These are phyloP conservation scores for Fusarium illudens DNA, from an alignment of 2,329 filamentous ascomycete genomes.

Conservation along the genomic window DNA sequence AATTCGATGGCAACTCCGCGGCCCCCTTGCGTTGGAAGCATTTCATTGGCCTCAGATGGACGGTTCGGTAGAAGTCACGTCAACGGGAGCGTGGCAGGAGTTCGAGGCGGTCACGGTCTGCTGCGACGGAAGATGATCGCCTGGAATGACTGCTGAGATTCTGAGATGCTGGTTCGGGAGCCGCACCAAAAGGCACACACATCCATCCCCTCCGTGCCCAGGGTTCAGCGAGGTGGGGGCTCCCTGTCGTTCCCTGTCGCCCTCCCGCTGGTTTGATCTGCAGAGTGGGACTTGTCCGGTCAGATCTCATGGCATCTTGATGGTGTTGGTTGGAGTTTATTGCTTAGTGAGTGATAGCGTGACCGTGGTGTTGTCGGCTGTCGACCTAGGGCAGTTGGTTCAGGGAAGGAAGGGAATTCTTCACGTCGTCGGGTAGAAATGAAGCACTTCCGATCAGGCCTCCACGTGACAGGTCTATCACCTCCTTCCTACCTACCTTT, in stretches of 20 bases:
- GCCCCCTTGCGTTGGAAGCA: background rate
- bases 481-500: background rate
- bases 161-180: background rate
- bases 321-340: slow-evolving; percentile 12
- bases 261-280: slow-evolving; percentile 5
- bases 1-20: background rate
- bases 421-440: background rate
- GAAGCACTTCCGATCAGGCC: background rate
- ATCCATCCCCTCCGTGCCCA: background rate
- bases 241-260: background rate
- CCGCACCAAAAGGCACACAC: background rate
- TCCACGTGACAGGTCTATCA: slow-evolving; percentile 11
- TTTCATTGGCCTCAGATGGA: slow-evolving; percentile 5
- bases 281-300: slow-evolving; percentile 6
- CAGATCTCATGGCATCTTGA: slow-evolving; percentile 14
- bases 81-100: slow-evolving; percentile 3
- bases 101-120: slow-evolving; percentile 4
- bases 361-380: background rate
- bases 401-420: background rate
- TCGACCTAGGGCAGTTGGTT: background rate
- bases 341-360: background rate
- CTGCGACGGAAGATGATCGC: background rate
- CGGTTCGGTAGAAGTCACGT: background rate
- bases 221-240: background rate
- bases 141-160: slow-evolving; percentile 20